Evolutionary conservation across 129 eudicot species (phyloP), one percentile per base, ranked within the genome.

Genomic region (Flaveria robusta): DNA sequence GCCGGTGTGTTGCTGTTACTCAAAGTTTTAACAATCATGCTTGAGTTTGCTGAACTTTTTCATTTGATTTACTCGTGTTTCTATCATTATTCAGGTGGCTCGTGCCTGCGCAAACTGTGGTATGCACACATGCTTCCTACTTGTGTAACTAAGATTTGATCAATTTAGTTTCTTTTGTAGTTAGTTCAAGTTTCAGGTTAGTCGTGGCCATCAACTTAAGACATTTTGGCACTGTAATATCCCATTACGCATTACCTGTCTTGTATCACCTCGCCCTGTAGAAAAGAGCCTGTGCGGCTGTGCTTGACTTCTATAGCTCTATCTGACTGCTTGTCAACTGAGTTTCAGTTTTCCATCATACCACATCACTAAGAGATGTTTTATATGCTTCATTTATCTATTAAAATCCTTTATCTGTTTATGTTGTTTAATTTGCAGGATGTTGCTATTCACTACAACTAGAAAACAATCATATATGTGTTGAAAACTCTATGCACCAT

Each of bases 401-500:
- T 34, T 34, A 34, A 34, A 5, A 2, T 8, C 47, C 47, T 43
- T 43, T 42, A 42, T 43, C 47, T 31, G 72, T 64, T 43, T 52
- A 67, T 43, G 59, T 59, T 76, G 19, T 66, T 76, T 2, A 5
- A 49, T 39, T 46, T 24, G 47, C 88, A 90, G 97, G 98, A 70
- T 85, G 93, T 46, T 93, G 98, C 74, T 93, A 93, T 83, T 83
- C 97, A 16, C 63, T 81, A 56, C 81, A 79, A 66, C 82, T 90
- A 46, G 89, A 87, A 34, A 75, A 86, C 76, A 93, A 93, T 54
- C 98, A 93, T 79, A 64, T 75, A 55, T 93, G 98, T 75, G 93
- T 90, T 39, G 98, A 93, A 83, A 88, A 93, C 77, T 93, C 98
- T 47, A 93, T 93, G 97, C 92, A 83, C 31, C 97, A 93, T 81